Base-by-base conservation (phyloP, 352 stramenopile species). In the Phytopythium montanum region DNA sequence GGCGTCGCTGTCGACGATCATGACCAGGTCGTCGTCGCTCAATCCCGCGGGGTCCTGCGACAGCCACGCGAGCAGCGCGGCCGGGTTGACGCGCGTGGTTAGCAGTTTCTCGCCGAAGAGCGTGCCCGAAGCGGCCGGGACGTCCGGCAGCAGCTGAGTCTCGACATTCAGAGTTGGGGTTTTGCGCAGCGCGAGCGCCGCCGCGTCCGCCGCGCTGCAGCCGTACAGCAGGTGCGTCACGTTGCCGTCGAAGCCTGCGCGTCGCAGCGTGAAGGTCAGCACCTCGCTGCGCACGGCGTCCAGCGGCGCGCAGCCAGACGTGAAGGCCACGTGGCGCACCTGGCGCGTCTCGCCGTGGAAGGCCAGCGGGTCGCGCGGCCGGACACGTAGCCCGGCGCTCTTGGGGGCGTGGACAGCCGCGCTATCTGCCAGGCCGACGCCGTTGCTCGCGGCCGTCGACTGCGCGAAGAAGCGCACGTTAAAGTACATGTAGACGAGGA, bases 1-100 rank as follows among this genome's bases (percentile, higher is more conserved):
- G 25, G 83, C 77, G 62, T 95, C 83, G 61, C 70, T 88, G 58
- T 95, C 85, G 1, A 92, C 78, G 13, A 88, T 64, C 77, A 91
- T 88, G 48, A 95, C 64, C 53, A 85, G 91, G 48, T 90, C 82
- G 46, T 89, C 73, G 29, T 72, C 62, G 16, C 64, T 52, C 18
- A 88, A 53, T 21, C 62, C 70, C 57, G 54, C 57, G 52, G 70
- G 53, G 48, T 59, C 57, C 23, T 73, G 64, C 10, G 65, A 54
- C 57, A 92, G 72, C 79, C 79, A 90, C 29, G 78, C 70, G n/a
- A 76, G 60, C 36, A 92, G 41, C 18, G 84, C 79, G 39, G 66
- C 50, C 5, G 72, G 72, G 44, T 91, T 83, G 26, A 92, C 23
- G 38, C 76, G 90, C 51, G 83, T 88, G 25, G 65, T 89, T 16